Evolutionary conservation across 1,139 yeast genomes (phyloP), one percentile per base, ranked within the genome.

Genomic region (Wickerhamomyces sp.): DNA sequence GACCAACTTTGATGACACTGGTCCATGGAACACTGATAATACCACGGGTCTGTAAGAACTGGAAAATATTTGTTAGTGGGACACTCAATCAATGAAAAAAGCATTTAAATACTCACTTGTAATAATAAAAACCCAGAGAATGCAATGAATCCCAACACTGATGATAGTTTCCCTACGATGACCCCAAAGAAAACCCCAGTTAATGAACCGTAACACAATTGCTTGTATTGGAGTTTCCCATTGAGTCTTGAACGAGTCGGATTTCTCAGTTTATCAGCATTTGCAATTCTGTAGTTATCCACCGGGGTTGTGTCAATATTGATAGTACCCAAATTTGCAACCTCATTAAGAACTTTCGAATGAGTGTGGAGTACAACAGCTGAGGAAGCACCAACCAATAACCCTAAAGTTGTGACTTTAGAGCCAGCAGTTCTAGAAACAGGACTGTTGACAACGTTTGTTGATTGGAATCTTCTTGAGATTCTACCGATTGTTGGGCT

Each of bases 191-290:
- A 67, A 38, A 79, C 58, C 0, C 87, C 86, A 12, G 77, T 66
- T 42, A 79, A 62, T 1, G 82, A 76, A 1, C 87, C 87, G 48
- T 78, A 63, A 15, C 82, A 72, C 48, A 80, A 63, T 53, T 80
- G 82, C 47, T 71, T 72, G 53, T 79, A 80, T 49, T 74, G 69
- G 43, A 76, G 57, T 42, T 58, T 63, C 0, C 72, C 68, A 35
- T 65, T 60, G 48, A 70, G 65, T 30, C 66, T 50, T 3, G 55
- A 47, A 39, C 37, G 40, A 5, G 39, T 42, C 8, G 49, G 47
- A 22, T 38, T 36, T 9, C 39, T 34, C 1, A 37, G 35, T 5
- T 37, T 35, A 13, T 40, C 33, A 28, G 48, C 43, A 19, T 51
- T 49, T 24, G 42, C 27, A 8, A 42, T 7, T 22, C 28, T 33